phyloP scores from a whole-genome alignment of 2,329 filamentous ascomycete genomes.

The Trichoderma brevicompactum region DNA sequence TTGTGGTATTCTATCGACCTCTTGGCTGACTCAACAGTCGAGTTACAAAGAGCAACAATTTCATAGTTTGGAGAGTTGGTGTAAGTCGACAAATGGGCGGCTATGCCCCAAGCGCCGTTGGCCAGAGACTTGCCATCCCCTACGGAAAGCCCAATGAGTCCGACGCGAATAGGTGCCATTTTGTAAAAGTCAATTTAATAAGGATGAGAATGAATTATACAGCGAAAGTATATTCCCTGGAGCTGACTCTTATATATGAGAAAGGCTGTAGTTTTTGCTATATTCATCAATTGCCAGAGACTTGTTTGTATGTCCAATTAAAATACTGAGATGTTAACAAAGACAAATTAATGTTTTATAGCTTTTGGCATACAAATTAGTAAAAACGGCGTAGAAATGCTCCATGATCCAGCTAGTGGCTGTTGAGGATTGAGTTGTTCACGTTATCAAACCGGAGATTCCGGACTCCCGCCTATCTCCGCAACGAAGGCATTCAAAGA shows the following conservation, averaged over 20 bases:
- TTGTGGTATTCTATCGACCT: constrained; percentile 48
- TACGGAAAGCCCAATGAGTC: constrained; percentile 32
- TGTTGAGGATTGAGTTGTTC: not conserved
- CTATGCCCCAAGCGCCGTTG: constrained; percentile 52
- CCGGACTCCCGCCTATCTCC: not conserved
- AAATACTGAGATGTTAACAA: not conserved
- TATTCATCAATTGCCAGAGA: not conserved
- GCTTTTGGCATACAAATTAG: not conserved
- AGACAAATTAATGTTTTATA: constrained; percentile 5
- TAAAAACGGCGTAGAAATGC: not conserved
- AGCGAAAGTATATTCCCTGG: too few relatives aligned
- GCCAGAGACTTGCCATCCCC: not conserved
- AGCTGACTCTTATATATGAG: too few relatives aligned
- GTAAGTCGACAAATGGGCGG: constrained; percentile 53
- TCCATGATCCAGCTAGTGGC: not conserved
- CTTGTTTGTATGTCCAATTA: not conserved
- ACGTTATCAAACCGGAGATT: not conserved
- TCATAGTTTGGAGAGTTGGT: constrained; percentile 45
- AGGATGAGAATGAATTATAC: not conserved
- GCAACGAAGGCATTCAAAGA: too few relatives aligned
- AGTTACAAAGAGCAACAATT: constrained; percentile 56
- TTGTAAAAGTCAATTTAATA: not conserved
- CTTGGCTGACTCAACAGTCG: constrained; percentile 47
- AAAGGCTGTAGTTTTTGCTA: not conserved
- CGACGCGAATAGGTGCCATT: constrained; percentile 34